These are phyloP conservation scores for Coemansia sp. DNA, from an alignment of 192 early-diverging fungal species.

Conservation along the genomic window DNA sequence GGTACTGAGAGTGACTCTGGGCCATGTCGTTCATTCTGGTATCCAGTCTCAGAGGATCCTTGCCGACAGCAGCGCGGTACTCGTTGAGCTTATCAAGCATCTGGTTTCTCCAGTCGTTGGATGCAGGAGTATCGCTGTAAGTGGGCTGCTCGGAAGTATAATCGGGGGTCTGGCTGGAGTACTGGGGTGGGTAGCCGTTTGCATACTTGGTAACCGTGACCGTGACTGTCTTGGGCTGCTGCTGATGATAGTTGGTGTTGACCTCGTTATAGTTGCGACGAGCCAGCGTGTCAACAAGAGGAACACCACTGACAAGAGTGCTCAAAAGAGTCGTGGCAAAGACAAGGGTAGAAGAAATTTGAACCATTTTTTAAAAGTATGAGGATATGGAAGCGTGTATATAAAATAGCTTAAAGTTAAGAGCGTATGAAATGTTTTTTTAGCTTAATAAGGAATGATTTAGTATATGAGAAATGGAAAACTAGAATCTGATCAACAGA, in stretches of 20 bases:
- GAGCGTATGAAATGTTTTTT: background rate
- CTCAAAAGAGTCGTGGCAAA: slow-evolving; percentile 1
- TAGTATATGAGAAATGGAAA: background rate
- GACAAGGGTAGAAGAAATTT: slow-evolving; percentile 2
- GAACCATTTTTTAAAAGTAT: background rate
- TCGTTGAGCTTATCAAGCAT: slow-evolving; percentile 42
- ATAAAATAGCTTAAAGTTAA: background rate
- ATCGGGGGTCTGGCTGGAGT: background rate
- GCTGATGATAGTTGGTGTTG: slow-evolving; percentile 20
- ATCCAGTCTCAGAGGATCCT: slow-evolving; percentile 23
- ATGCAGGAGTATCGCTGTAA: background rate
- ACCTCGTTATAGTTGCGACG: slow-evolving; percentile 36
- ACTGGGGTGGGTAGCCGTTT: background rate
- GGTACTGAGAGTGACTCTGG: slow-evolving; percentile 40
- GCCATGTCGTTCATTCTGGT: slow-evolving; percentile 29
- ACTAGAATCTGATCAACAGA: slow-evolving; percentile 34
- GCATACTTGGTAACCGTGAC: slow-evolving; percentile 20
- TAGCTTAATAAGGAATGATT: background rate
- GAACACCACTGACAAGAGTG: slow-evolving; percentile 4
- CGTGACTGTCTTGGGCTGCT: slow-evolving; percentile 14
- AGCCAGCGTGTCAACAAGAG: slow-evolving; percentile 23
- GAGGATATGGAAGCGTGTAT: background rate
- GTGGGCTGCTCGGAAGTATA: background rate
- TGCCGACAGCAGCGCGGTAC: slow-evolving; percentile 32
- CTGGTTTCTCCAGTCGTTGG: slow-evolving; percentile 31